phyloP scores from a whole-genome alignment of 2,329 filamentous ascomycete genomes.

The Neodidymelliopsis sp. region DNA sequence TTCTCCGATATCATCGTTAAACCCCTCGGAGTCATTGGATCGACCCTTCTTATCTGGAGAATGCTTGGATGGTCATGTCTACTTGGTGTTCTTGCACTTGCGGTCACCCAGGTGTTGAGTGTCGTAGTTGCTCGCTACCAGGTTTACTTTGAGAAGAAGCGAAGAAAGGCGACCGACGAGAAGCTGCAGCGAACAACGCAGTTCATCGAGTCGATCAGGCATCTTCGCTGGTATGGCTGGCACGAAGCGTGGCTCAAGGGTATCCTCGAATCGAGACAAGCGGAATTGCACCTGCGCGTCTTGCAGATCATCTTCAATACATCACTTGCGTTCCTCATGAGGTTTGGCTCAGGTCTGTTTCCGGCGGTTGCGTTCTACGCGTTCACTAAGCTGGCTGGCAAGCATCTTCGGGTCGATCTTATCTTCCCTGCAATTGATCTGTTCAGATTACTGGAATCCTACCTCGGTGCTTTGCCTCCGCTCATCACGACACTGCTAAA shows the following conservation, averaged over 20 bases:
- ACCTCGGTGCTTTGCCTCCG: slow-evolving; percentile 76
- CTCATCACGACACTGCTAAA: slow-evolving; percentile 81
- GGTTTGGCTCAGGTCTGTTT: slow-evolving; percentile 75
- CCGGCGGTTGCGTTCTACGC: slow-evolving; percentile 83
- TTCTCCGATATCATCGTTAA: slow-evolving; percentile 77
- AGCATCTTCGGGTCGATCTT: slow-evolving; percentile 76
- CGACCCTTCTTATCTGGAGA: slow-evolving; percentile 75
- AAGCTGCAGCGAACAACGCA: slow-evolving; percentile 83
- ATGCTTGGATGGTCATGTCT: slow-evolving; percentile 83
- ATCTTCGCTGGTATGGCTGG: slow-evolving; percentile 84
- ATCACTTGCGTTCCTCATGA: slow-evolving; percentile 72
- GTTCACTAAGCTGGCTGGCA: slow-evolving; percentile 75
- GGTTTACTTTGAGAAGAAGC: slow-evolving; percentile 72
- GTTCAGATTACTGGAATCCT: slow-evolving; percentile 77
- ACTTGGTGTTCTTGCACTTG: slow-evolving; percentile 73
- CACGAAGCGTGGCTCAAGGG: slow-evolving; percentile 75
- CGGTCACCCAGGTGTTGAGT: slow-evolving; percentile 74
- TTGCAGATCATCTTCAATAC: slow-evolving; percentile 69
- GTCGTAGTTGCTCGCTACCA: slow-evolving; percentile 70
- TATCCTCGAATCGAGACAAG: slow-evolving; percentile 72
- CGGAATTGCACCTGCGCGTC: slow-evolving; percentile 71
- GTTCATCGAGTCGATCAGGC: slow-evolving; percentile 85
- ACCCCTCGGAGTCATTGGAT: slow-evolving; percentile 78
- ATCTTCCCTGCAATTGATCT: slow-evolving; percentile 87
- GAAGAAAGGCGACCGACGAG: slow-evolving; percentile 76